phyloP scores from a whole-genome alignment of 768 basidiomycete genomes.

The Asterophora lycoperdoides region DNA sequence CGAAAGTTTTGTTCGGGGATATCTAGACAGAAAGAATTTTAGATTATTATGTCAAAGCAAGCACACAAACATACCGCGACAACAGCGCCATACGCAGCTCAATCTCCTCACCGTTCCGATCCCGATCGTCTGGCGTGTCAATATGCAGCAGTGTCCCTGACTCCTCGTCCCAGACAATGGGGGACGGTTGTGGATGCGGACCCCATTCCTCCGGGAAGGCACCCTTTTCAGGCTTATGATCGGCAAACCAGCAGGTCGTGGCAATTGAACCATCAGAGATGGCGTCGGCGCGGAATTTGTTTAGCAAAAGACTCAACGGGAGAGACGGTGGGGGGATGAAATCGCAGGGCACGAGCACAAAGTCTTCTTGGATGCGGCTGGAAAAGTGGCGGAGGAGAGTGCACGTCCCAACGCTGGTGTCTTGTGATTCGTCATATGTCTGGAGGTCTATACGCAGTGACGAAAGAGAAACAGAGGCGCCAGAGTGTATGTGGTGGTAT shows the following conservation, averaged over 20 bases:
- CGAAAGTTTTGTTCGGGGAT: conserved; percentile 67
- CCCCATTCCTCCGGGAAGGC: conserved; percentile 67
- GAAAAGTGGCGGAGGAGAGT: conserved; percentile 75
- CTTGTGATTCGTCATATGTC: conserved; percentile 71
- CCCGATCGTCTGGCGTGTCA: conserved; percentile 64
- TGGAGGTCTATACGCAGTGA: conserved; percentile 73
- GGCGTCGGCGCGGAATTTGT: conserved; percentile 77
- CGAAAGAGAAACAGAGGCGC: conserved; percentile 50
- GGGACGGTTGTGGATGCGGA: conserved; percentile 33
- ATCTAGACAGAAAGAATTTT: conserved; percentile 35
- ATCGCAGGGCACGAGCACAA: conserved; percentile 88
- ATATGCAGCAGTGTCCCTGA: conserved; percentile 68
- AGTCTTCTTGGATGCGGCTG: conserved; percentile 73
- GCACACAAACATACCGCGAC: conserved; percentile 42
- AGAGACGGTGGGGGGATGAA: conserved; percentile 76
- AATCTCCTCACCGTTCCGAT: conserved; percentile 66
- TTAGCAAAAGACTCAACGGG: conserved; percentile 63
- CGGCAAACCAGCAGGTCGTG: conserved; percentile 63
- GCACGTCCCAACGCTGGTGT: conserved; percentile 65
- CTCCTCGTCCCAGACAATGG: conserved; percentile 66
- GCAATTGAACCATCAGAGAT: conserved; percentile 60
- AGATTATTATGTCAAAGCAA: conserved; percentile 5
- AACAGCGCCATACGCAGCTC: conserved; percentile 74
- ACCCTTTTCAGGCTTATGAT: conserved; percentile 49
- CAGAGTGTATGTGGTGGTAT: conserved; percentile 82